Conservation (phyloP, 2,329 filamentous ascomycete species). For the Albophoma yamanashiensis region DNA sequence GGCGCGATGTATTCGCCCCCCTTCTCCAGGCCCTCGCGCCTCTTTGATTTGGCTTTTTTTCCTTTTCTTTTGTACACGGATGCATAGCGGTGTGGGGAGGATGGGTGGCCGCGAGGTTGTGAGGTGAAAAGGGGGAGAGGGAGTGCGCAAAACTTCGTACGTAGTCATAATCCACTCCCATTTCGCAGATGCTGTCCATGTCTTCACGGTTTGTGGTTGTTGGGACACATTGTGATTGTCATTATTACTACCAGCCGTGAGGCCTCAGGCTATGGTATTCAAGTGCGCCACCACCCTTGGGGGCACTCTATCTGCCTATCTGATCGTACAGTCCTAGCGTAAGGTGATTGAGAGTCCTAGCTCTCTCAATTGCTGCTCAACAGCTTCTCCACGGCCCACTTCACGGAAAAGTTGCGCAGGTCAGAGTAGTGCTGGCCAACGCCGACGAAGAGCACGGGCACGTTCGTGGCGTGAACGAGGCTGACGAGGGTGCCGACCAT, state of each 20-base stretch:
- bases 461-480: conserved; percentile 94
- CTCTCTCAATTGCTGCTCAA: conserved; percentile 37
- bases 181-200: neutral
- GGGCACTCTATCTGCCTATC: neutral
- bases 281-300: neutral
- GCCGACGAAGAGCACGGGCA: conserved; percentile 87
- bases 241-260: neutral
- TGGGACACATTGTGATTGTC: neutral
- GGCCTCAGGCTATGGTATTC: neutral
- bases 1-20: neutral
- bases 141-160: conserved; percentile 1
- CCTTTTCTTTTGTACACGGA: conserved; percentile 1
- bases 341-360: neutral
- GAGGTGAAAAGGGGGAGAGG: neutral
- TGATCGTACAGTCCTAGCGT: no score
- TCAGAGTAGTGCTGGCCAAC: conserved; percentile 61
- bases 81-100: conserved; percentile 9
- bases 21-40: neutral
- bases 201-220: neutral
- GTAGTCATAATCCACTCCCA: conserved; percentile 10
- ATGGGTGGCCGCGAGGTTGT: neutral
- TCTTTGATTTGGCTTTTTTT: conserved; percentile 2
- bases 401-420: conserved; percentile 57
- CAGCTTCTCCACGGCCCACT: conserved; percentile 58
- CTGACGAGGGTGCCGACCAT: conserved; percentile 95